Base-by-base conservation (phyloP, 306 rosid genomes). In the Nissolia schottii region DNA sequence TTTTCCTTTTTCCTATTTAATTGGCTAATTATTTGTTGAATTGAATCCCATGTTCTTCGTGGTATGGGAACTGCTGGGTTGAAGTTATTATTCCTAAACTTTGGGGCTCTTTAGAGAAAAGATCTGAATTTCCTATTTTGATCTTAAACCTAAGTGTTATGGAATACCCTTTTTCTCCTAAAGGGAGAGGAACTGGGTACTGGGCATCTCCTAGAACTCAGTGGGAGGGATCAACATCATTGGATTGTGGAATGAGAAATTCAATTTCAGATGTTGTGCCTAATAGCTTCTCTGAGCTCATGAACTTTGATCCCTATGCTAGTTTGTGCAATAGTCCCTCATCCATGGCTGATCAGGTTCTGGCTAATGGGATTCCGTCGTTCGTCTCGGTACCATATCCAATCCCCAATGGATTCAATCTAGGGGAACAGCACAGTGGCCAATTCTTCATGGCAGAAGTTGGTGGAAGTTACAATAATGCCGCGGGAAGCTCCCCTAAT, bases 281-380 rank as follows among this genome's bases (percentile, higher is more conserved):
- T 38, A 73, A 41, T 56, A 87, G 72, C 84, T 70, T 93, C 32
- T 81, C 89, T 0, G 96, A 87, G 78, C 79, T 88, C 48, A 71
- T 88, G 91, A 86, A 74, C 69, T 72, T 84, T 61, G 96, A 92
- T 77, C 37, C 84, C 65, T 85, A 79, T 71, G 80, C 87, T 11
- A 87, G 87, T 24, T 81, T 88, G 86, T 87, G 76, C 86, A 72
- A 71, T 67, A 85, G 85, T 29, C 83, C n/a, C n/a, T n/a, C 88
- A 2, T 73, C 69, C 59, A 60, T 66, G 70, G 49, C 79, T 1
- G 96, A 87, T 81, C 92, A 83, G 57, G 70, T 86, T 43, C 60
- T 81, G 27, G 46, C 85, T 31, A 83, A 70, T 59, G 87, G 76
- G 56, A 35, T 84, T 67, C 62, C 89, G 8, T 64, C 90, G 14